Evolutionary conservation across 2,329 filamentous ascomycete species (phyloP), one percentile per base, ranked within the genome.

Genomic region (Hansfordia pulvinata): DNA sequence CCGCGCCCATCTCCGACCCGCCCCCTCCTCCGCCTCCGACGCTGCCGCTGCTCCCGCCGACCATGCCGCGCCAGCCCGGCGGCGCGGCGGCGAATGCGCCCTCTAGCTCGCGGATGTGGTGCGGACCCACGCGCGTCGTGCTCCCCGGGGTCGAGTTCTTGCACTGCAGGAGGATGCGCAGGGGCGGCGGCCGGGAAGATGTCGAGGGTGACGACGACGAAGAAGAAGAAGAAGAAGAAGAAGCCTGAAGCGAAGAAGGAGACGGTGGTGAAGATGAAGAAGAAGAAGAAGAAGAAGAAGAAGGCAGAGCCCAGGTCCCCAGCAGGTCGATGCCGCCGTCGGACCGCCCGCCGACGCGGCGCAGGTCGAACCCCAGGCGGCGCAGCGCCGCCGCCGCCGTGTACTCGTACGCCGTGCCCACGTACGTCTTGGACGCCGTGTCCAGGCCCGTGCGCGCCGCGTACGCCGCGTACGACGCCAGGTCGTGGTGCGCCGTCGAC

Each of bases 351-450:
- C 81, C 82, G 2, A 77, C 62, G 17, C 80, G 69, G 24, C 57
- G 58, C 18, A 86, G 60, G 13, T 55, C 50, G 53, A 88, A 80
- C 28, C 75, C 73, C 27, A 79, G 64, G 2, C 53, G 51, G 3
- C 61, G 41, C 0, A 88, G 62, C 1, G 66, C 53, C 4, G 51
- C 45, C 5, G 66, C 63, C 3, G 73, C 67, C 0, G 60, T 71
- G 54, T 88, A 88, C 49, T 90, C 82, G 54, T 81, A 88, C 46
- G 68, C 69, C 0, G 80, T 88, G 36, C 82, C 82, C 21, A 74
- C 57, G 44, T 74, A 86, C 23, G 72, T 62, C 1, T 69, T 72
- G 10, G 66, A 71, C 4, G 47, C 52, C 1, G 56, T 48, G 35
- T 69, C 60, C 13, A 84, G 58, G 1, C 62, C 58, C 0, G 54